Evolutionary conservation across 1,139 yeast genomes (phyloP), one percentile per base, ranked within the genome.

Genomic region (Sugiyamaella castrensis): DNA sequence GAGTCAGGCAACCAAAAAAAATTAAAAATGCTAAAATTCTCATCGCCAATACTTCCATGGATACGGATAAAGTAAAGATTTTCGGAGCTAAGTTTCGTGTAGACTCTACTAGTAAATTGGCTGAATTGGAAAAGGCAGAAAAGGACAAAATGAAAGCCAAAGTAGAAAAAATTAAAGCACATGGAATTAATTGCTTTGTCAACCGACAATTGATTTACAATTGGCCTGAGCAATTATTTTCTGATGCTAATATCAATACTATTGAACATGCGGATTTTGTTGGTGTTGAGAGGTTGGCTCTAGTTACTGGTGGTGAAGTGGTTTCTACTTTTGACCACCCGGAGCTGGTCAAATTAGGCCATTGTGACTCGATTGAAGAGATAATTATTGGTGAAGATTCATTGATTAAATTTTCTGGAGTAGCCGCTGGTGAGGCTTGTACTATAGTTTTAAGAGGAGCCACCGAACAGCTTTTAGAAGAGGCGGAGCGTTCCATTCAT

Each of bases 261-360:
- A 88, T 92, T 57, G 98, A 92, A 71, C 98, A 94, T 65, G 98
- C 98, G 16, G 99, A 94, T 70, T 94, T 94, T 61, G 98, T 88
- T 65, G 99, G 98, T 61, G 89, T 92, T 52, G 98, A 92, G 73
- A 83, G 98, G 67, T 78, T 92, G 59, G 96, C 98, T 4, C 75
- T 92, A 43, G 98, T 91, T 26, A 91, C 98, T 6, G 98, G 98
- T 45, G 98, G 96, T 62, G 98, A 92, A 72, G 98, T 94, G 50
- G 96, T 85, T 2, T 91, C 98, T 10, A 92, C 98, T 1, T 94
- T 92, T 68, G 98, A 94, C 66, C 78, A 83, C 58, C 96, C 98
- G 24, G 95, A 86, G 48, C 76, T 78, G 49, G 95, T 87, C 51
- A 84, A 80, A 66, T 73, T 91, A 49, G 99, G 98, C 46, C 79